phyloP scores from a whole-genome alignment of 306 rosid genomes.

The Gynostemma pentaphyllum region DNA sequence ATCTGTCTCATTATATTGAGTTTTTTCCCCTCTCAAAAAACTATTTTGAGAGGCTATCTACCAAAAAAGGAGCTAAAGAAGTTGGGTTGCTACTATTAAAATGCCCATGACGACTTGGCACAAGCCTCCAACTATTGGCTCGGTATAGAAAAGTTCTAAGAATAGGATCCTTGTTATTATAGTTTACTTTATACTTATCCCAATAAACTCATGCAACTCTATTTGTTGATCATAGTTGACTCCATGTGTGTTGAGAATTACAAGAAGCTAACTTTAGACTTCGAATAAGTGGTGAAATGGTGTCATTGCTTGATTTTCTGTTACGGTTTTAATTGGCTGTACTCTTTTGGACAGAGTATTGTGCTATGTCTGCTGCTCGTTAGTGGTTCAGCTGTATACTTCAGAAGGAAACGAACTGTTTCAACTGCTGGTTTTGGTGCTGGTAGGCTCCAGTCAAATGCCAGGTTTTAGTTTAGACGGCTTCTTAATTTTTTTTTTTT shows the following conservation, averaged over 20 bases:
- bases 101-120: neutral
- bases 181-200: neutral
- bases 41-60: too few relatives aligned
- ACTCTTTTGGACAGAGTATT: constrained; percentile 38
- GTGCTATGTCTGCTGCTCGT: constrained; percentile 38
- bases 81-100: neutral
- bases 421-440: constrained; percentile 35
- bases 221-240: too few relatives aligned
- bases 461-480: constrained; percentile 33
- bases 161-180: neutral
- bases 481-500: neutral
- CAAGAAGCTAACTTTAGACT: too few relatives aligned
- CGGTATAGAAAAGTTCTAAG: neutral
- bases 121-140: neutral
- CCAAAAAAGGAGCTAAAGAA: neutral
- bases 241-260: too few relatives aligned
- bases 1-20: too few relatives aligned
- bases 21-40: too few relatives aligned
- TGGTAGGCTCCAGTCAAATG: constrained; percentile 47
- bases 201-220: neutral
- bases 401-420: constrained; percentile 39
- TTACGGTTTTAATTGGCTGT: neutral
- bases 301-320: neutral
- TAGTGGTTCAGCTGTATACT: constrained; percentile 50
- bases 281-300: too few relatives aligned